Percentiles rank a stretch among this genome's conserved stretches.
Conservation (phyloP, 2,329 filamentous ascomycete species). For the Diplodia seriata region DNA sequence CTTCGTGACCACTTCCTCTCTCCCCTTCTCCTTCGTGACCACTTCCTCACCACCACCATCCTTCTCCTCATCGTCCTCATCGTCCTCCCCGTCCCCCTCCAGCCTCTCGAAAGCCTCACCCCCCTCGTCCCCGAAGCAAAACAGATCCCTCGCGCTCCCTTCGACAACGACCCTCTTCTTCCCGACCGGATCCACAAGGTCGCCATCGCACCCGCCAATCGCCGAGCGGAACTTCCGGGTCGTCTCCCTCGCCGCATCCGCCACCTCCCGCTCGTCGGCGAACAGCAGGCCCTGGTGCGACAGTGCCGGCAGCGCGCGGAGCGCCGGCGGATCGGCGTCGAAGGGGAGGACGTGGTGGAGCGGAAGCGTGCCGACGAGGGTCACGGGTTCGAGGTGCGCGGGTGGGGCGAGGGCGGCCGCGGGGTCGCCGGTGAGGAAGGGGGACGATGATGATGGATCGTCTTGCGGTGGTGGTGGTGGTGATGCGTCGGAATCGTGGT, state of each 20-base stretch:
- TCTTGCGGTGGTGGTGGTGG: too few relatives aligned
- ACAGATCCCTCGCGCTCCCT: constrained; percentile 66
- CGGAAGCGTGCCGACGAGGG: constrained; percentile 38
- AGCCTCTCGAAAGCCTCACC: constrained; percentile 34
- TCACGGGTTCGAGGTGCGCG: constrained; percentile 34
- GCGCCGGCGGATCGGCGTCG: constrained; percentile 48
- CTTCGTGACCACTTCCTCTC: background rate
- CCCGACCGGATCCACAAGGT: background rate
- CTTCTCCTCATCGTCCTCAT: background rate
- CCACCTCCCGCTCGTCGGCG: constrained; percentile 28
- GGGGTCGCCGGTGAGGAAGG: constrained; percentile 20
- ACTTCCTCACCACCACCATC: too few relatives aligned
- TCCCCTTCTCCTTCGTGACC: background rate
- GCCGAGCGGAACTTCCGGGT: constrained; percentile 64
- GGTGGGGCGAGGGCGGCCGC: constrained; percentile 9
- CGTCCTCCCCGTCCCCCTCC: background rate
- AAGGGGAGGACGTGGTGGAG: constrained; percentile 39
- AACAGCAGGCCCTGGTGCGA: constrained; percentile 65
- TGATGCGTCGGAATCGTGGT: constrained; percentile 34
- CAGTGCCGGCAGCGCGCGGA: constrained; percentile 64
- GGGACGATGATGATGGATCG: constrained; percentile 34
- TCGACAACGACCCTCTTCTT: constrained; percentile 39
- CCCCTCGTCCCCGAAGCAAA: constrained; percentile 62
- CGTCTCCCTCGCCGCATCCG: constrained; percentile 60
- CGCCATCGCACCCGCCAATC: constrained; percentile 68